These are phyloP conservation scores for Physcia stellaris DNA, from an alignment of 495 filamentous ascomycete genomes.

Conservation along the genomic window DNA sequence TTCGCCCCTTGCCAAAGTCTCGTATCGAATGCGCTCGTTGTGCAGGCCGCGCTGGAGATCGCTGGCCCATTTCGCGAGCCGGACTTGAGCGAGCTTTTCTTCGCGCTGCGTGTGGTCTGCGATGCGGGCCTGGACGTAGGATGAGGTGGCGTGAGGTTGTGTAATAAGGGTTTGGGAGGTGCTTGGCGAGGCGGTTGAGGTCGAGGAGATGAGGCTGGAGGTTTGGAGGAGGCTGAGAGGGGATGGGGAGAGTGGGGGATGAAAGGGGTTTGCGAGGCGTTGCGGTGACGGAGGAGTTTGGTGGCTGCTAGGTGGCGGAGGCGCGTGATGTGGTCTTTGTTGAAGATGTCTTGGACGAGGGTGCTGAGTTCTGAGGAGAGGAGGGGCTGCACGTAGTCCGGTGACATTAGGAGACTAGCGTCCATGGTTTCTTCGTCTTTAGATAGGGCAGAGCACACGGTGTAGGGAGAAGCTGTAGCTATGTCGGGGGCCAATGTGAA, in stretches of 20 bases:
- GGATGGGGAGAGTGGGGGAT: slow-evolving; percentile 13
- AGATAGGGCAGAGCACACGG: slow-evolving; percentile 65
- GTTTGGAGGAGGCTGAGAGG: slow-evolving; percentile 8
- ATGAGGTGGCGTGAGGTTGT: slow-evolving; percentile 26
- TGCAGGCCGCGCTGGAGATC: slow-evolving; percentile 75
- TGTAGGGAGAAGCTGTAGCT: slow-evolving; percentile 34
- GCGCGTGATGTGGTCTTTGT: slow-evolving; percentile 68
- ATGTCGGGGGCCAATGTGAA: slow-evolving; percentile 48
- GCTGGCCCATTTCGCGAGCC: slow-evolving; percentile 77
- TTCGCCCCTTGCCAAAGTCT: slow-evolving; percentile 54
- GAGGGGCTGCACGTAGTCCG: slow-evolving; percentile 82
- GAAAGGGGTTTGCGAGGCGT: slow-evolving; percentile 1
- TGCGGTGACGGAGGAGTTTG: slow-evolving; percentile 66
- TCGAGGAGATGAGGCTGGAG: slow-evolving; percentile 6
- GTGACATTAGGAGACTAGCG: slow-evolving; percentile 85
- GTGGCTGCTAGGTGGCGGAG: slow-evolving; percentile 75
- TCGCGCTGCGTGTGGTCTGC: slow-evolving; percentile 58
- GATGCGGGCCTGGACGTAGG: slow-evolving; percentile 57
- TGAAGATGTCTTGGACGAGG: slow-evolving; percentile 64
- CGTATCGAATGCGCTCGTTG: slow-evolving; percentile 68
- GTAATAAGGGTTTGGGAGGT: slow-evolving; percentile 17
- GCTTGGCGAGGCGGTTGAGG: slow-evolving; percentile 15
- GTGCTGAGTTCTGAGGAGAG: slow-evolving; percentile 57
- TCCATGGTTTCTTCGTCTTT: slow-evolving; percentile 86
- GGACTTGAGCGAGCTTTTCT: slow-evolving; percentile 62